Percentiles rank a stretch among this genome's conserved stretches.
Evolutionary conservation across 164 flowering plant genomes (phyloP).

Genomic region (Amborella trichopoda): DNA sequence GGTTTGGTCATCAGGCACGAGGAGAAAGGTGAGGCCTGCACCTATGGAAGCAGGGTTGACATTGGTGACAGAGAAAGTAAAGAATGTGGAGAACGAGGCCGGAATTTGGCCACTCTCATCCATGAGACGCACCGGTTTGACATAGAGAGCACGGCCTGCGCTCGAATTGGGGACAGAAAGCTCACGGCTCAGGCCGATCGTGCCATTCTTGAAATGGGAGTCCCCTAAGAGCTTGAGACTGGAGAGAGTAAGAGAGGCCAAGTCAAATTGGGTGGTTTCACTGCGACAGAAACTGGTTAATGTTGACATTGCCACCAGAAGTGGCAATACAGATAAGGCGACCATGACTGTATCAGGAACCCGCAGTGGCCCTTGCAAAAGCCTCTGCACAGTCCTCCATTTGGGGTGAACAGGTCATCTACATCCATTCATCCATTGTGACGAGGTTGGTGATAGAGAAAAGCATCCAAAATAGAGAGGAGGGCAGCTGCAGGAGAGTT

Average conservation of each 20-base stretch:
- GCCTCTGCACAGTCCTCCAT: too few relatives aligned
- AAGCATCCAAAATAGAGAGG: too few relatives aligned
- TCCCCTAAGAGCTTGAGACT: slow-evolving; percentile 76
- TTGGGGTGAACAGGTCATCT: too few relatives aligned
- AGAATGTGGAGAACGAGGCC: slow-evolving; percentile 64
- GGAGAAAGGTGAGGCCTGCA: slow-evolving; percentile 70
- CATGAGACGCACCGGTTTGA: slow-evolving; percentile 50
- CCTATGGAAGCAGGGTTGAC: slow-evolving; percentile 84
- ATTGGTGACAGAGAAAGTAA: slow-evolving; percentile 61
- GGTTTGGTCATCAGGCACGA: slow-evolving; percentile 41
- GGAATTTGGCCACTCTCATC: slow-evolving; percentile 18
- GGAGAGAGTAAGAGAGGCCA: slow-evolving; percentile 41
- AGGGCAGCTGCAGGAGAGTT: too few relatives aligned
- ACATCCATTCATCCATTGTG: too few relatives aligned
- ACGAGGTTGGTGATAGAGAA: too few relatives aligned
- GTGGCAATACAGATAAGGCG: too few relatives aligned
- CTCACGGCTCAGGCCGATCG: slow-evolving; percentile 58
- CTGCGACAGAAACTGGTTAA: too few relatives aligned
- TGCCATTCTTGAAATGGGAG: slow-evolving; percentile 63
- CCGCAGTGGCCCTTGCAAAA: too few relatives aligned
- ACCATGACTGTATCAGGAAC: too few relatives aligned
- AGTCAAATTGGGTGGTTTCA: too few relatives aligned
- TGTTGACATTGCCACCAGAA: too few relatives aligned
- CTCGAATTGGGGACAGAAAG: slow-evolving; percentile 76
- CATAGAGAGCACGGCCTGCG: slow-evolving; percentile 55